Conservation (phyloP, 2,329 filamentous ascomycete genomes). For the Stachybotrys chlorohalonatus region DNA sequence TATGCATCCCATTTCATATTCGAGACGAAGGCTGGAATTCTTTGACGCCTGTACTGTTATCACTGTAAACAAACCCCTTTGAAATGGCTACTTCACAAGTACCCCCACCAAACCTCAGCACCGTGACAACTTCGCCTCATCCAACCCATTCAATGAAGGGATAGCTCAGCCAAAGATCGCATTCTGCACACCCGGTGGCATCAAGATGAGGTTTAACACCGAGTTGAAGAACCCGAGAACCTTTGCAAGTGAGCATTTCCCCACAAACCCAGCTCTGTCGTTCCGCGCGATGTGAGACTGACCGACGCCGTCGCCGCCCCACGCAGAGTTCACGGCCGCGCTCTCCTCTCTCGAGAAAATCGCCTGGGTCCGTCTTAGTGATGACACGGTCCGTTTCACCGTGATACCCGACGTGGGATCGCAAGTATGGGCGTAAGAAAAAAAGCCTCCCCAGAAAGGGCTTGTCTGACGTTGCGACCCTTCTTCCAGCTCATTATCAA, state of each 20-base stretch:
- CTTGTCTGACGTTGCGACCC: conserved; percentile 2
- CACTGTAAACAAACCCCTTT: no score
- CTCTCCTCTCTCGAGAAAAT: conserved; percentile 67
- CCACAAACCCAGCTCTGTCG: neutral
- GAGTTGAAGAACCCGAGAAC: conserved; percentile 58
- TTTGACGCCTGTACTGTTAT: no score
- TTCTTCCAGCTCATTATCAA: conserved; percentile 39
- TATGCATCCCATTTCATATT: no score
- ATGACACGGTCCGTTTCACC: conserved; percentile 84
- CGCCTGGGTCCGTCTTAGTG: conserved; percentile 82
- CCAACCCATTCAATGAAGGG: neutral
- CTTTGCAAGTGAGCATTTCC: conserved; percentile 45
- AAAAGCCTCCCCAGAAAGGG: neutral
- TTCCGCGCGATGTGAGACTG: neutral
- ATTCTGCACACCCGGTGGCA: neutral
- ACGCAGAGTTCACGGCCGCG: conserved; percentile 52
- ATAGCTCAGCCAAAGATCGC: neutral
- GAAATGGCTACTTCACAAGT: no score
- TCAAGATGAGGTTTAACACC: conserved; percentile 56
- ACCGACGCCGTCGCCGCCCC: neutral
- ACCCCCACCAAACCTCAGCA: no score
- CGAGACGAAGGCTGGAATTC: no score
- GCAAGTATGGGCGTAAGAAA: conserved; percentile 82
- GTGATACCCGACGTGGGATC: conserved; percentile 91
- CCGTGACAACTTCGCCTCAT: neutral